Conservation (phyloP, 345 rosid genomes). For the Turritis glabra region DNA sequence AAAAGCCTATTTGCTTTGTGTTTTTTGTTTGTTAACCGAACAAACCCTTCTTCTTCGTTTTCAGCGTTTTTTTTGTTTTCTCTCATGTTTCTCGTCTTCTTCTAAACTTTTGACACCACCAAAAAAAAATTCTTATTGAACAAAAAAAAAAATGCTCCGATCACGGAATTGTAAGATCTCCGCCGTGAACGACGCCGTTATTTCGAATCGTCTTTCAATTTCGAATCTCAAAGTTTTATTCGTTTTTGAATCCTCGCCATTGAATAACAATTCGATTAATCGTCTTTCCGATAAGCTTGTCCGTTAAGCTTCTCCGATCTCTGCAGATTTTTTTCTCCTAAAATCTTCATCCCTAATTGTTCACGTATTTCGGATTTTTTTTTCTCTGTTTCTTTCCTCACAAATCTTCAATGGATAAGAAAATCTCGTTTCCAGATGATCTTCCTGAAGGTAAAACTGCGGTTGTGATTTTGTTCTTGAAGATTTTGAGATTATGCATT, state of each 20-base stretch:
- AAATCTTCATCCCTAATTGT: constrained; percentile 44
- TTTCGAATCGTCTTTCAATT: constrained; percentile 31
- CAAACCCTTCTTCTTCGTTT: background rate
- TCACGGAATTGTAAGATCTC: constrained; percentile 34
- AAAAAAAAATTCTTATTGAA: background rate
- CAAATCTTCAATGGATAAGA: constrained; percentile 45
- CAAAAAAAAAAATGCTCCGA: constrained; percentile 29
- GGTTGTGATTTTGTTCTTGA: background rate
- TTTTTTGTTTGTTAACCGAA: background rate
- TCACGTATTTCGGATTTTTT: background rate
- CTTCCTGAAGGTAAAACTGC: constrained; percentile 35
- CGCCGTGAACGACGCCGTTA: constrained; percentile 32
- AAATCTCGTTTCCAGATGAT: constrained; percentile 26
- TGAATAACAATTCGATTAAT: constrained; percentile 30
- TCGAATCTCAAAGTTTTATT: constrained; percentile 37
- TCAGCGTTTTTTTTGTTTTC: background rate
- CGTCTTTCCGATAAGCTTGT: constrained; percentile 47
- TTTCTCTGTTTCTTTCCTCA: constrained; percentile 5
- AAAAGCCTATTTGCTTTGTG: constrained; percentile 4
- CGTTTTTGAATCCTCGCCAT: constrained; percentile 37
- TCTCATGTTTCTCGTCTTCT: constrained; percentile 33
- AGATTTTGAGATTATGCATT: background rate
- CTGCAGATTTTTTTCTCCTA: constrained; percentile 61
- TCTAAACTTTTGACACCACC: background rate
- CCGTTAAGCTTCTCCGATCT: constrained; percentile 53